Evolutionary conservation across 345 rosid species (phyloP).

Genomic region (Bruguiera sexangula): DNA sequence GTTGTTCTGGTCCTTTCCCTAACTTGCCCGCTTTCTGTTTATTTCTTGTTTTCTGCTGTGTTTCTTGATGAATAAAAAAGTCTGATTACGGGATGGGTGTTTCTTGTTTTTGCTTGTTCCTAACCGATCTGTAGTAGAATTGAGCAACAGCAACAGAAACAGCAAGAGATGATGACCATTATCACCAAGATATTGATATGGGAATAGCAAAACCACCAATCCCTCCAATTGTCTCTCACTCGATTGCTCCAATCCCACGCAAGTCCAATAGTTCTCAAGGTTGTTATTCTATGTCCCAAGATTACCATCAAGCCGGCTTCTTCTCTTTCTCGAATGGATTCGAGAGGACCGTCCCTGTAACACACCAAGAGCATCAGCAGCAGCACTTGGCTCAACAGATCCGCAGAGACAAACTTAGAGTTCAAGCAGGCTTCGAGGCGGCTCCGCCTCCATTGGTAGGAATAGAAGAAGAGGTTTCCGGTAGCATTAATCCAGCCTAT

Average conservation of each 20-base stretch:
- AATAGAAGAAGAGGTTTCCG: slow-evolving; percentile 50
- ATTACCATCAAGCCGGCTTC: slow-evolving; percentile 55
- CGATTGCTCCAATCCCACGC: slow-evolving; percentile 4
- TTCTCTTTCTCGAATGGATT: slow-evolving; percentile 73
- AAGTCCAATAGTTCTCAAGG: slow-evolving; percentile 25
- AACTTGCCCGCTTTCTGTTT: too few species aligned
- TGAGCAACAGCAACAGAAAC: slow-evolving; percentile 10
- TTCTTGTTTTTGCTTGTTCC: slow-evolving; percentile 14
- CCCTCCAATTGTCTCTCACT: slow-evolving; percentile 24
- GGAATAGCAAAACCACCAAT: slow-evolving; percentile 56
- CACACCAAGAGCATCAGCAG: slow-evolving; percentile 36
- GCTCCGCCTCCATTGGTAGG: slow-evolving; percentile 50
- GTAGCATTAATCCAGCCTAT: slow-evolving; percentile 48
- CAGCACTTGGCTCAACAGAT: slow-evolving; percentile 62
- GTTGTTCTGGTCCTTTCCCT: too few species aligned
- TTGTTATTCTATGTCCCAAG: slow-evolving; percentile 82
- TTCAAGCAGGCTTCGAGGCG: slow-evolving; percentile 36
- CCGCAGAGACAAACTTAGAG: slow-evolving; percentile 62
- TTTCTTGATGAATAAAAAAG: slow-evolving; percentile 3
- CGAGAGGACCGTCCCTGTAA: slow-evolving; percentile 37
- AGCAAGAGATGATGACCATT: slow-evolving; percentile 34
- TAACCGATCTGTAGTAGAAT: slow-evolving; percentile 28
- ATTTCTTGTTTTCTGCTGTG: background rate
- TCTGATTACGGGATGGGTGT: slow-evolving; percentile 11
- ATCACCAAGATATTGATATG: slow-evolving; percentile 49